A percentile compares a stretch with the other conserved stretches of the same genome.
phyloP scores from a whole-genome alignment of 2,329 filamentous ascomycete genomes.

The Aspergillus hiratsukae region DNA sequence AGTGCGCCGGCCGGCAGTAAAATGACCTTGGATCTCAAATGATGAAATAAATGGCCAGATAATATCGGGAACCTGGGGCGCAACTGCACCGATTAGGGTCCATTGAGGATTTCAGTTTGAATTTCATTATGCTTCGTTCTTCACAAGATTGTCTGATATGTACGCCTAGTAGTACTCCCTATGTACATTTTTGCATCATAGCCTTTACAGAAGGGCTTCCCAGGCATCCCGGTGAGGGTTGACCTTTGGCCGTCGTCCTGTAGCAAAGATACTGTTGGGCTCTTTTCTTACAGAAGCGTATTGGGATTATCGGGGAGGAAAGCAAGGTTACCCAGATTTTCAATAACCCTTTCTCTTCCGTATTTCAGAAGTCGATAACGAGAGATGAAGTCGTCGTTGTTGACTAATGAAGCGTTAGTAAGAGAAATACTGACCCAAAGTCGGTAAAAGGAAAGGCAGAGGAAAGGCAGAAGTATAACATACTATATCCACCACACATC shows the following conservation, averaged over 20 bases:
- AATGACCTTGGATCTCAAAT: no score
- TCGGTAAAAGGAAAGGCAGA: not conserved
- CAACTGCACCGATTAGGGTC: no score
- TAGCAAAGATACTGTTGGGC: not conserved
- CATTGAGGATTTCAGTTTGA: not conserved
- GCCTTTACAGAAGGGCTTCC: not conserved
- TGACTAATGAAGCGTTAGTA: conserved; percentile 50
- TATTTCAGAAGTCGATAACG: conserved; percentile 70
- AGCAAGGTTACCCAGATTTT: conserved; percentile 25
- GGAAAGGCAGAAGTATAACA: conserved; percentile 36
- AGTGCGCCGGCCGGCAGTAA: no score
- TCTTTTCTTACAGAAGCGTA: conserved; percentile 6
- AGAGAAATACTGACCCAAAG: not conserved
- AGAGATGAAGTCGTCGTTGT: conserved; percentile 75
- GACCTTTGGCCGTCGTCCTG: not conserved
- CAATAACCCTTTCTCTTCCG: conserved; percentile 32
- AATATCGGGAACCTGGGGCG: no score
- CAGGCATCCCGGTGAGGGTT: not conserved
- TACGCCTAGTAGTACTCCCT: not conserved
- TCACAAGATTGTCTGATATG: not conserved
- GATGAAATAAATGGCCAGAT: no score
- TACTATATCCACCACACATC: conserved; percentile 88
- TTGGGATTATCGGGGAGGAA: conserved; percentile 6
- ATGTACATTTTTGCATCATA: not conserved
- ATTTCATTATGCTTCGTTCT: not conserved